Conservation (phyloP, 208 protist species). For the Novymonas esmeraldas region DNA sequence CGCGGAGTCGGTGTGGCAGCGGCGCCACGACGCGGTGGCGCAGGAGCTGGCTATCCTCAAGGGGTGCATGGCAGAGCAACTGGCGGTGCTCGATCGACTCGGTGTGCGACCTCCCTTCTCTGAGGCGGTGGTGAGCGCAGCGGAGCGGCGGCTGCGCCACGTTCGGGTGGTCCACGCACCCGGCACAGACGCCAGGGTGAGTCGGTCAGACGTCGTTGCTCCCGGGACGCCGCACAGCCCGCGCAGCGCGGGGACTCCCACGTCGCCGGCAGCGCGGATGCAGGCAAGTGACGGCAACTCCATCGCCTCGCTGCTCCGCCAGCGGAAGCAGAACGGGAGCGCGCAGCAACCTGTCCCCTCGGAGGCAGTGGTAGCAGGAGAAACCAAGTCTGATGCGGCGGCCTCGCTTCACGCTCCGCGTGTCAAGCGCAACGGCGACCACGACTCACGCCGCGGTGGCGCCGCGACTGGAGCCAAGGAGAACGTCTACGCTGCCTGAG, state of each 20-base stretch:
- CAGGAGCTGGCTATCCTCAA: slow-evolving; percentile 52
- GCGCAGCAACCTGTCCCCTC: not conserved
- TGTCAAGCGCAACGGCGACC: not conserved
- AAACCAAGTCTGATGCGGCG: not conserved
- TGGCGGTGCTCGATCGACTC: slow-evolving; percentile 66
- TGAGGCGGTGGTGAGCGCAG: slow-evolving; percentile 20
- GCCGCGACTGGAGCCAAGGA: not conserved
- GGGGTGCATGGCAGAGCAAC: slow-evolving; percentile 54
- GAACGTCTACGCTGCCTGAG: not conserved
- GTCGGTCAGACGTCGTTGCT: not conserved
- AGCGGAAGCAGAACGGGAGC: slow-evolving; percentile 4
- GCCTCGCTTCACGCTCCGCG: not conserved
- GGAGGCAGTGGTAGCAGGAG: not conserved
- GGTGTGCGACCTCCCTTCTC: slow-evolving; percentile 56
- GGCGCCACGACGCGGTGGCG: slow-evolving; percentile 37
- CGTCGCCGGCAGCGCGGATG: not conserved
- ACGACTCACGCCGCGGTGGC: not conserved
- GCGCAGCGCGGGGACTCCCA: no score
- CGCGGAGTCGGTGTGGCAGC: slow-evolving; percentile 15
- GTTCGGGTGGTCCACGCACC: slow-evolving; percentile 12
- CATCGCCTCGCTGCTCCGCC: not conserved
- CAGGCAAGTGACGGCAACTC: not conserved
- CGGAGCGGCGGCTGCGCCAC: slow-evolving; percentile 22
- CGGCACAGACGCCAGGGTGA: not conserved
- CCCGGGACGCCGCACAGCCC: not conserved